A percentile compares a stretch with the other conserved stretches of the same genome.
Conservation (phyloP, 176 grass and related monocot genomes). For the Alopecurus myosuroides region DNA sequence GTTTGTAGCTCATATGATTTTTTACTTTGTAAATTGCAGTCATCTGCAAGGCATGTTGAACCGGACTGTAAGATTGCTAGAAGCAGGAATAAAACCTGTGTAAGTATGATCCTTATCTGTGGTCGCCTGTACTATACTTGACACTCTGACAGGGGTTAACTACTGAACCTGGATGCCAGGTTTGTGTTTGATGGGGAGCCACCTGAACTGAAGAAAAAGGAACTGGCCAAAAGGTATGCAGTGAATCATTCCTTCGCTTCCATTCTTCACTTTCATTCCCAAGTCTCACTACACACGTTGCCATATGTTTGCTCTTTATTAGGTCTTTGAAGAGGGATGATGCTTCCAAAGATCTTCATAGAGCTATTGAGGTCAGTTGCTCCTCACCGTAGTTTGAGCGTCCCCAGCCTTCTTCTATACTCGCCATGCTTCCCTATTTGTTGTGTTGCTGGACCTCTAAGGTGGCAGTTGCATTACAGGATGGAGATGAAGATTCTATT, state of each 20-base stretch:
- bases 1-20: background rate
- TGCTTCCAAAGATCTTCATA: slow-evolving; percentile 62
- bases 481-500: slow-evolving; percentile 65
- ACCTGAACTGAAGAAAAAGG: slow-evolving; percentile 83
- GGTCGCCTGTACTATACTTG: background rate
- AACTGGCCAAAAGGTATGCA: slow-evolving; percentile 66
- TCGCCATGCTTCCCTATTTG: background rate
- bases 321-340: slow-evolving; percentile 73
- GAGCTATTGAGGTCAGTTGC: slow-evolving; percentile 68
- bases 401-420: background rate
- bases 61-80: slow-evolving; percentile 72
- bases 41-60: slow-evolving; percentile 95
- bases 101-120: slow-evolving; percentile 38
- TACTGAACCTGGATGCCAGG: slow-evolving; percentile 41
- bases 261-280: slow-evolving; percentile 11
- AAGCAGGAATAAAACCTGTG: slow-evolving; percentile 95
- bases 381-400: background rate
- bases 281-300: background rate
- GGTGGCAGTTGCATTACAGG: slow-evolving; percentile 45
- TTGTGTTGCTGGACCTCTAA: slow-evolving; percentile 24
- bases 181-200: slow-evolving; percentile 97
- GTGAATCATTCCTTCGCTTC: background rate
- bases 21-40: slow-evolving; percentile 26
- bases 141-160: background rate
- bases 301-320: slow-evolving; percentile 18